phyloP scores from a whole-genome alignment of 2,329 filamentous ascomycete species.

The Penicillium sp. region DNA sequence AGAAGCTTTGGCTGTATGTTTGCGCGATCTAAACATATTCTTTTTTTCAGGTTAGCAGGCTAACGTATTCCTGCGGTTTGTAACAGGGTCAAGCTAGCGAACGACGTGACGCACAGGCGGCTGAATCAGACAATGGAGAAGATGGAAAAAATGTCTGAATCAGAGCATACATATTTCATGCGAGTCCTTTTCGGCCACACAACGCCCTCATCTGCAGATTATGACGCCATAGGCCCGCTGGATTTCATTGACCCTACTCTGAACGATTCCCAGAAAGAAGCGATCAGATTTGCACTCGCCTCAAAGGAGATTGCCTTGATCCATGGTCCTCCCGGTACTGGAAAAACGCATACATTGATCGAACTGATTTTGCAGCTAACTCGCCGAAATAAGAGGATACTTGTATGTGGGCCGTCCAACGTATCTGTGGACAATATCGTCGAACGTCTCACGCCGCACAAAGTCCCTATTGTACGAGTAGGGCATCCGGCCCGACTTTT shows the following conservation, averaged over 20 bases:
- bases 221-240: constrained; percentile 43
- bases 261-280: constrained; percentile 61
- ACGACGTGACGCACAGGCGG: constrained; percentile 64
- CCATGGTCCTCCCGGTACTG: constrained; percentile 91
- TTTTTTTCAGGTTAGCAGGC: background rate
- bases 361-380: constrained; percentile 91
- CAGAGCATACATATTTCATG: constrained; percentile 56
- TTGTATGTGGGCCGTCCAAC: constrained; percentile 96
- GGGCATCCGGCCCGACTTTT: constrained; percentile 90
- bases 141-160: constrained; percentile 53
- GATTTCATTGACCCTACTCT: constrained; percentile 54
- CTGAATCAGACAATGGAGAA: constrained; percentile 63
- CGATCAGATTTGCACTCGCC: constrained; percentile 75
- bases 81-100: constrained; percentile 60
- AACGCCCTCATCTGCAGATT: constrained; percentile 49
- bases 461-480: constrained; percentile 80
- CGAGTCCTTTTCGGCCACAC: constrained; percentile 59
- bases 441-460: constrained; percentile 79
- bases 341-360: constrained; percentile 94
- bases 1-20: constrained; percentile 62
- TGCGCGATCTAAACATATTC: background rate
- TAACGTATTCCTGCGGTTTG: background rate
- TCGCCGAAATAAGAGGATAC: constrained; percentile 65
- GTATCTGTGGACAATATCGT: constrained; percentile 98
- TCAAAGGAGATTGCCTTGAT: constrained; percentile 81